Base-by-base conservation (phyloP, 768 basidiomycete species). In the Candolleomyces aberdarensis region DNA sequence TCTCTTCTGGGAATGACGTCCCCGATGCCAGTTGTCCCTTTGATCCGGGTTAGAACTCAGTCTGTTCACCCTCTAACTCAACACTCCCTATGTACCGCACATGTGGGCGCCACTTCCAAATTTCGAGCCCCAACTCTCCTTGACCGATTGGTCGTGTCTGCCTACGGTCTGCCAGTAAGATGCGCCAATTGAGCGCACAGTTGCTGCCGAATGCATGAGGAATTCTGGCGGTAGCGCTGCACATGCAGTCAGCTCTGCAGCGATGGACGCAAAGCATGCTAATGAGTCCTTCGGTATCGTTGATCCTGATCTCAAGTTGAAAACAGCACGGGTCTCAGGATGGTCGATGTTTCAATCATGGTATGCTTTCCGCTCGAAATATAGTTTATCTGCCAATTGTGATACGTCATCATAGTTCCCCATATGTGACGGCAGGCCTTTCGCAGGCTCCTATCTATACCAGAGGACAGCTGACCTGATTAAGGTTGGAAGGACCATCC, bases 301-400 rank as follows among this genome's bases (percentile, higher is more conserved):
- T 1, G 57, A 62, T 36, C 64, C 62, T 3, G 62, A 65, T 46
- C 53, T 63, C 19, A 59, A 57, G 20, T n/a, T 65, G 29, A 62
- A 65, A 44, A 56, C 53, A 22, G 62, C 44, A 14, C 26, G 3
- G 62, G 64, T 5, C 29, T 65, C 39, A 56, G 64, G n/a, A 46
- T 65, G 4, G 60, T 63, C 15, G 65, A 65, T 49, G 58, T 57
- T 1, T 62, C 62, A 1, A 39, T 65, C 36, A 62, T 65, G 62
- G 60, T 62, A 19, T 46, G 62, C 36, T 7, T 7, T 36, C 11
- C 3, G 1, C 40, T 17, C 6, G 29, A 29, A 9, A 1, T 32
- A 2, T 9, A 50, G 11, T 19, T 19, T 31, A 17, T 29, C 9
- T 15, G 40, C 22, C n/a, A 40, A 26, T 5, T 26, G 26, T 26